Conservation (phyloP, 768 basidiomycete genomes). For the Lactarius sanguifluus region DNA sequence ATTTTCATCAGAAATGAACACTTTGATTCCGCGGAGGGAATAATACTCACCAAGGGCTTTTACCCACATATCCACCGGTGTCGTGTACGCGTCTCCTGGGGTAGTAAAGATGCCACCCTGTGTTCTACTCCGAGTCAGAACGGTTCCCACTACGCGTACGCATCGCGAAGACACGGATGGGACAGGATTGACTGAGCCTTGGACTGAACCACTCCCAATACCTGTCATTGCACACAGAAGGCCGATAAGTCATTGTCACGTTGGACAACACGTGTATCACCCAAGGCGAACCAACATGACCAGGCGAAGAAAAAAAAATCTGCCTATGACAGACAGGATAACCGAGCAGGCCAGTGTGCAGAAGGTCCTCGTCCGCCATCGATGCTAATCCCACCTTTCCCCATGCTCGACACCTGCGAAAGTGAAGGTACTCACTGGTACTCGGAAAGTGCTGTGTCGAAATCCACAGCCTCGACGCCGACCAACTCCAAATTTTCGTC, state of each 20-base stretch:
- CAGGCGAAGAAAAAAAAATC: conserved; percentile 6
- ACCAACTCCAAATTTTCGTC: conserved; percentile 81
- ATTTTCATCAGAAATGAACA: conserved; percentile 48
- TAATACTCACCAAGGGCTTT: conserved; percentile 70
- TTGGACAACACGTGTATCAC: conserved; percentile 6
- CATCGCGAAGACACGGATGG: neutral
- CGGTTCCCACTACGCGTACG: neutral
- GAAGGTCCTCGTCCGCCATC: neutral
- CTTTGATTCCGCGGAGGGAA: conserved; percentile 29
- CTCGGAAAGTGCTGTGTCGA: conserved; percentile 75
- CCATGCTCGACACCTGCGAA: neutral
- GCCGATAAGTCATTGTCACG: conserved; percentile 14
- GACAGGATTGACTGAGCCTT: neutral
- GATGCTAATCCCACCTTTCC: neutral
- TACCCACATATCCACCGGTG: conserved; percentile 90
- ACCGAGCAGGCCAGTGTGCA: neutral
- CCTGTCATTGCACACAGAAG: neutral
- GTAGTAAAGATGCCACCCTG: conserved; percentile 86
- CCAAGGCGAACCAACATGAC: conserved; percentile 7
- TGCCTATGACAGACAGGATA: neutral
- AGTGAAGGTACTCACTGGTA: conserved; percentile 62
- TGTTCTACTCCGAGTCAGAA: conserved; percentile 50
- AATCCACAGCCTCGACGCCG: conserved; percentile 80
- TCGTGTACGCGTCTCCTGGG: conserved; percentile 82
- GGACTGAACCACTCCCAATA: neutral